Evolutionary conservation across 2,329 filamentous ascomycete species (phyloP), one percentile per base, ranked within the genome.

Genomic region (Penicillium corylophilum): DNA sequence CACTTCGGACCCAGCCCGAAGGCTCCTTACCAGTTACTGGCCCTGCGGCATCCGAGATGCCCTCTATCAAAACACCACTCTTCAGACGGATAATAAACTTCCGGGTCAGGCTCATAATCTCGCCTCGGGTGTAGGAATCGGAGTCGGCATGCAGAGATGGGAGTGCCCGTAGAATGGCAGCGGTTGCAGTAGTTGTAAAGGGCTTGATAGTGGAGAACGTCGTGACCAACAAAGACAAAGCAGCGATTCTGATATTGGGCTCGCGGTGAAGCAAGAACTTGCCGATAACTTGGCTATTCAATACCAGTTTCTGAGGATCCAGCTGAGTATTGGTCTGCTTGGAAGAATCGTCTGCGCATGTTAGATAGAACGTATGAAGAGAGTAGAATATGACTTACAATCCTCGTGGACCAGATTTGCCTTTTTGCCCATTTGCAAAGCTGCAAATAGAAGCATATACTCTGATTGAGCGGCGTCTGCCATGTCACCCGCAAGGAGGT

Each of bases 61-160:
- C 57, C 40, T 62, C 55, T n/a, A 50, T 59, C 44, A 64, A 78
- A 16, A 87, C 83, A 9, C 86, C 82, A 22, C 85, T 85, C 58
- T 87, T 81, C 4, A 95, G 75, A 39, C 92, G 85, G 62, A 88
- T 86, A 52, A 92, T 83, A 68, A 97, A 83, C 61, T 86, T 85
- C 55, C 89, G 86, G 2, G 87, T 84, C 55, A 89, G 82, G 22
- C 85, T 84, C 23, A 93, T 79, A 1, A 95, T 79, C 60, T 95
- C 90, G 51, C 92, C 87, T 50, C 94, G 84, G 59, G 92, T 88
- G 62, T 93, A 90, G 5, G 93, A 86, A 66, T 96, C 91, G 0
- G 89, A 85, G 56, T 96, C 92, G 3, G 90, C 84, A 66, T 95
- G 87, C 57, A 93, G 84, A 15, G 86, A 81, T 1, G 82, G 79